phyloP scores from a whole-genome alignment of 805 yeast genomes.

The Ogataea trehaloabstinens region DNA sequence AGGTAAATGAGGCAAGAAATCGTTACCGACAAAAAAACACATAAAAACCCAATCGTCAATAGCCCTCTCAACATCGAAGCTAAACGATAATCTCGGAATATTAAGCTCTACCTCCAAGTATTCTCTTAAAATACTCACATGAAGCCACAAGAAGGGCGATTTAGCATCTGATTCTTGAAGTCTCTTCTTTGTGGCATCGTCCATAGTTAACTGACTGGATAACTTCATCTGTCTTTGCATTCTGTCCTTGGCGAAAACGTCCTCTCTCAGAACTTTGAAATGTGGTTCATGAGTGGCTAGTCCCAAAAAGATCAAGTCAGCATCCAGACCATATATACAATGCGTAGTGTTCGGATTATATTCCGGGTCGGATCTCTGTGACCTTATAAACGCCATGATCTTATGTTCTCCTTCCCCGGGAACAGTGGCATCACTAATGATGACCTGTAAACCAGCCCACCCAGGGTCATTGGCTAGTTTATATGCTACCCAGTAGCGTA shows the following conservation, averaged over 20 bases:
- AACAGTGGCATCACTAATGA: constrained; percentile 91
- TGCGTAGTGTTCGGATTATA: constrained; percentile 94
- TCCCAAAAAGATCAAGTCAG: constrained; percentile 93
- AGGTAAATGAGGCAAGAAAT: constrained; percentile 95
- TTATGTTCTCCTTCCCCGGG: constrained; percentile 99
- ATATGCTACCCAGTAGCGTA: constrained; percentile 90
- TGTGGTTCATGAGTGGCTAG: constrained; percentile 98
- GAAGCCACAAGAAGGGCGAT: constrained; percentile 93
- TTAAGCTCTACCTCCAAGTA: constrained; percentile 79
- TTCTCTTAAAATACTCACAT: constrained; percentile 82
- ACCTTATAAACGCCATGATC: constrained; percentile 91
- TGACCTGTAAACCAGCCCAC: constrained; percentile 86
- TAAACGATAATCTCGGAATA: constrained; percentile 65
- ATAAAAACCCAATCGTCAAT: constrained; percentile 98
- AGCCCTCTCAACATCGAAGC: constrained; percentile 89
- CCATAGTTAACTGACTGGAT: constrained; percentile 53
- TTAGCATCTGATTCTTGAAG: constrained; percentile 44
- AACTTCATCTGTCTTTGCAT: constrained; percentile 40
- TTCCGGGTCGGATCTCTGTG: constrained; percentile 82
- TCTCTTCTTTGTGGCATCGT: constrained; percentile 52
- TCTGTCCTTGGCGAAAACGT: constrained; percentile 82
- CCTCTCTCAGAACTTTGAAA: constrained; percentile 90
- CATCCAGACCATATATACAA: constrained; percentile 96
- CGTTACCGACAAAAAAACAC: constrained; percentile 98
- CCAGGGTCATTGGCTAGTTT: constrained; percentile 88